phyloP scores from a whole-genome alignment of 2,329 filamentous ascomycete species.

The Balansia obtecta region DNA sequence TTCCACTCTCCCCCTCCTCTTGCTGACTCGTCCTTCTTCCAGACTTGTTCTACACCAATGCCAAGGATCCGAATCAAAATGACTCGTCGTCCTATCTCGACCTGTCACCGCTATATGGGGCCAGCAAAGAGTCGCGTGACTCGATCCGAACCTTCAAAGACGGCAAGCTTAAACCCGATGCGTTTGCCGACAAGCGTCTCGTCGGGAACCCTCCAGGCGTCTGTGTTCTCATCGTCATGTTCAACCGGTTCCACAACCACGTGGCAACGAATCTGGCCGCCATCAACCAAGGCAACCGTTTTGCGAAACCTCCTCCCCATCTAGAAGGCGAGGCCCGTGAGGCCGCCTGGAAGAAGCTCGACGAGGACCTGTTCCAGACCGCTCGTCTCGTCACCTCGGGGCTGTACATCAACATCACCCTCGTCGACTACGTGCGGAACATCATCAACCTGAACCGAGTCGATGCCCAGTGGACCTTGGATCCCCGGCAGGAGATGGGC shows the following conservation, averaged over 20 bases:
- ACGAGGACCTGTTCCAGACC: slow-evolving; percentile 70
- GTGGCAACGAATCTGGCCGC: slow-evolving; percentile 64
- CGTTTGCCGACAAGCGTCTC: slow-evolving; percentile 58
- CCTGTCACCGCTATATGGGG: slow-evolving; percentile 58
- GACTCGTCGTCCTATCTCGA: slow-evolving; percentile 64
- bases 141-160: slow-evolving; percentile 56
- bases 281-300: slow-evolving; percentile 79
- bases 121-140: slow-evolving; percentile 53
- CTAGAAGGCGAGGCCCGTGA: slow-evolving; percentile 36
- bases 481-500: slow-evolving; percentile 59
- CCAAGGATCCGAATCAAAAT: slow-evolving; percentile 43
- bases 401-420: slow-evolving; percentile 66
- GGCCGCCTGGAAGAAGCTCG: slow-evolving; percentile 52
- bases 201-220: slow-evolving; percentile 61
- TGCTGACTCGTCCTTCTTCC: neutral
- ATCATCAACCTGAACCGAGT: slow-evolving; percentile 47
- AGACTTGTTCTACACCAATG: slow-evolving; percentile 60
- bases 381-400: slow-evolving; percentile 63
- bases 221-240: slow-evolving; percentile 61
- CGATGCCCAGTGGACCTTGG: slow-evolving; percentile 70
- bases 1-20: neutral
- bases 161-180: slow-evolving; percentile 60
- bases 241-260: slow-evolving; percentile 79
- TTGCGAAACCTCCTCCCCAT: slow-evolving; percentile 47
- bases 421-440: slow-evolving; percentile 68